Evolutionary conservation across 306 rosid genomes (phyloP).

Genomic region (Hylodesmum podocarpum): DNA sequence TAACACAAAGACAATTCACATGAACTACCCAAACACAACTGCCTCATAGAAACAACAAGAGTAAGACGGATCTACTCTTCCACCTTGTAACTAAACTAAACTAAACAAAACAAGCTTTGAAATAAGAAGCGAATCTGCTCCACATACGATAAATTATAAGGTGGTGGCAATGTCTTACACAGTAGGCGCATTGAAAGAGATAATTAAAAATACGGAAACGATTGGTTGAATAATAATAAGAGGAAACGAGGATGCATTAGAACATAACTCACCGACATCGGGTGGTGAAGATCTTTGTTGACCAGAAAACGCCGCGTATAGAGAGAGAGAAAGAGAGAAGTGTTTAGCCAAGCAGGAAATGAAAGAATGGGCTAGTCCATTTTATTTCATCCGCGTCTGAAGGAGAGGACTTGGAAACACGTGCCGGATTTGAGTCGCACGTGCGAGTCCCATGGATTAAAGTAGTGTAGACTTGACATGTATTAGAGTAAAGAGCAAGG

Average conservation of each 20-base stretch:
- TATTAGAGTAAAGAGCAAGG: background rate
- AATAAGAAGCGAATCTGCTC: background rate
- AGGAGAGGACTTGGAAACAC: background rate
- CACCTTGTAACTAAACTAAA: background rate
- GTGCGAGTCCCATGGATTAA: conserved; percentile 29
- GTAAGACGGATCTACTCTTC: conserved; percentile 20
- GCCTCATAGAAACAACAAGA: background rate
- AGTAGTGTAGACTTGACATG: too few relatives aligned
- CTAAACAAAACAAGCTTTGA: background rate
- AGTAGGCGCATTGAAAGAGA: background rate
- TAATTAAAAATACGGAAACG: background rate
- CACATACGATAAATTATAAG: background rate
- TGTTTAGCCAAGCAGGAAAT: background rate
- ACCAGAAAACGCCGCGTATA: background rate
- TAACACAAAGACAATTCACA: background rate
- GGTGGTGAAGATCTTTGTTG: background rate
- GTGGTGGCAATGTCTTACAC: background rate
- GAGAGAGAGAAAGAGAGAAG: background rate
- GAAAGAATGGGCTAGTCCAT: background rate
- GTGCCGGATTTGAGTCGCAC: conserved; percentile 34
- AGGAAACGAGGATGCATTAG: background rate
- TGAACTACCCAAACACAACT: background rate
- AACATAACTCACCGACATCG: conserved; percentile 47
- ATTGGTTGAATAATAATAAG: background rate
- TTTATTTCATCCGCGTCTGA: background rate